Conservation (phyloP, 345 rosid species). For the Syzygium grande region DNA sequence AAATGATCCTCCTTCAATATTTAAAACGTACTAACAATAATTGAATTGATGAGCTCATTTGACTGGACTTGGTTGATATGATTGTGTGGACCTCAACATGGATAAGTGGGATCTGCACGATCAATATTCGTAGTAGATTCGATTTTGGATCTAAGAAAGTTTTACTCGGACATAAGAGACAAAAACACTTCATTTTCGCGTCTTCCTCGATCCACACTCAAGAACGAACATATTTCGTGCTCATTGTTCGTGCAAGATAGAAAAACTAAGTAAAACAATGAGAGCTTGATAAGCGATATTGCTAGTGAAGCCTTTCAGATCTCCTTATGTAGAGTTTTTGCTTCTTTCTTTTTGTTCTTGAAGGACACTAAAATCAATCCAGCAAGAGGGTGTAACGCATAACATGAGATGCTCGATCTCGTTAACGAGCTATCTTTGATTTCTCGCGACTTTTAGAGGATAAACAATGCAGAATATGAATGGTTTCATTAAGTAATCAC, state of each 20-base stretch:
- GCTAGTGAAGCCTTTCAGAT: background rate
- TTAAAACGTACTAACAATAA: background rate
- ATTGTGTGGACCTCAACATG: background rate
- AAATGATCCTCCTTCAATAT: background rate
- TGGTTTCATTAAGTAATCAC: background rate
- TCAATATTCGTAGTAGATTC: background rate
- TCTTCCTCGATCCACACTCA: background rate
- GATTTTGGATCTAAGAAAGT: background rate
- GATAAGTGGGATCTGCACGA: background rate
- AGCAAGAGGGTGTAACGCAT: background rate
- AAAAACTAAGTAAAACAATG: background rate
- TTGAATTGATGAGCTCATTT: background rate
- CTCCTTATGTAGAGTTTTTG: background rate
- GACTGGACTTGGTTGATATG: background rate
- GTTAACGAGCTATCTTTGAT: background rate
- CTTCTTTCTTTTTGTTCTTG: background rate
- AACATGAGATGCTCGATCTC: background rate
- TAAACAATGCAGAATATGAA: background rate
- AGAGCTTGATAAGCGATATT: background rate
- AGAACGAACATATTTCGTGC: background rate
- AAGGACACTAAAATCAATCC: background rate
- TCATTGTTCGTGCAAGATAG: background rate
- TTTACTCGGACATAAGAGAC: background rate
- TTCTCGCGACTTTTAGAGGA: background rate
- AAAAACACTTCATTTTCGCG: background rate